These are phyloP conservation scores for Candida michaelii DNA, from an alignment of 805 yeast genomes.

Conservation along the genomic window DNA sequence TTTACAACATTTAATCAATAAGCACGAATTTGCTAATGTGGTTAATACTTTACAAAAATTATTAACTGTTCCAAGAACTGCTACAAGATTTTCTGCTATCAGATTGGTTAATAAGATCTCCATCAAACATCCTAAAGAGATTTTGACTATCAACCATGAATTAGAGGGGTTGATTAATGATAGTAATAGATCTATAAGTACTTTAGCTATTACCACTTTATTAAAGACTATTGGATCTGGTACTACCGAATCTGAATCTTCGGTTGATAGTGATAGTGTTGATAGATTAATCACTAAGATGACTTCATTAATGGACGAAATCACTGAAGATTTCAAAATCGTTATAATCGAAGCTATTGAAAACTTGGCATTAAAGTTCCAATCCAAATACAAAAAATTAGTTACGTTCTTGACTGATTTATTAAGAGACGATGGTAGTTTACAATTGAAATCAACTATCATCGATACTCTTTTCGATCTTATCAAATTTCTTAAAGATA, in stretches of 20 bases:
- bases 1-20: conserved; percentile 52
- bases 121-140: conserved; percentile 73
- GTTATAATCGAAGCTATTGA: conserved; percentile 95
- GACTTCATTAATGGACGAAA: conserved; percentile 85
- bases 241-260: conserved; percentile 21
- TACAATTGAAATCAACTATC: conserved; percentile 78
- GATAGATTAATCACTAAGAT: conserved; percentile 87
- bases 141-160: conserved; percentile 77
- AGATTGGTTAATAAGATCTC: conserved; percentile 86
- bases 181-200: conserved; percentile 86
- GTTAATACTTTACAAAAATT: conserved; percentile 72
- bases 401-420: conserved; percentile 78
- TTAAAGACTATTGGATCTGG: conserved; percentile 89
- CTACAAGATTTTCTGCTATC: conserved; percentile 90
- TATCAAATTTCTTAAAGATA: conserved; percentile 76
- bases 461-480: conserved; percentile 92
- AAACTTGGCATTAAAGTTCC: conserved; percentile 89
- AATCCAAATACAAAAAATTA: conserved; percentile 82
- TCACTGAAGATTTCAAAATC: conserved; percentile 92
- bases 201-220: conserved; percentile 94
- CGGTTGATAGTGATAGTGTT: conserved; percentile 55
- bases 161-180: conserved; percentile 86
- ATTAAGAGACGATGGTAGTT: conserved; percentile 89
- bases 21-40: conserved; percentile 68
- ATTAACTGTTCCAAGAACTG: conserved; percentile 83